Conservation (phyloP, 129 eudicot genomes). For the Chrysanthemum seticuspe region DNA sequence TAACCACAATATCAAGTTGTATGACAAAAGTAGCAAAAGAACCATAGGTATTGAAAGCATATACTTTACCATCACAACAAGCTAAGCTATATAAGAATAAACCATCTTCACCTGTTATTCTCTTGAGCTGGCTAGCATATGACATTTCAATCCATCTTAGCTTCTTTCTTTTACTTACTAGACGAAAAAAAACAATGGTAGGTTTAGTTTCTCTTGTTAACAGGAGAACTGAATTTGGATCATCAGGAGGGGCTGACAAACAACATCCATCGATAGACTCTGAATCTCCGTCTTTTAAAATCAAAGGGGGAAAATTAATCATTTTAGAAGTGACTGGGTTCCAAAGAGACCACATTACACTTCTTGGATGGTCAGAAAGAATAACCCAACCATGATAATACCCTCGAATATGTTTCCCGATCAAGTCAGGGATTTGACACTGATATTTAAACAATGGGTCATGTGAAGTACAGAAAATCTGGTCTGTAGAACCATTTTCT, state of each 20-base stretch:
- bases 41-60: not conserved
- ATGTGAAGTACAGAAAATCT: not conserved
- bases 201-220: too few relatives aligned
- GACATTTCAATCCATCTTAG: conserved; percentile 16
- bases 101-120: not conserved
- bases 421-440: conserved; percentile 4
- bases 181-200: not conserved
- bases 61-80: conserved; percentile 13
- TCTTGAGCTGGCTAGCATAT: conserved; percentile 3
- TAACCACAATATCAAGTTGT: conserved; percentile 5
- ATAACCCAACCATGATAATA: conserved; percentile 5
- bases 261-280: not conserved
- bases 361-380: not conserved
- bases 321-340: not conserved
- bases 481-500: not conserved
- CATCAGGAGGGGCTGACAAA: too few relatives aligned
- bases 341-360: not conserved
- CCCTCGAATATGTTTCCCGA: not conserved
- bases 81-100: not conserved
- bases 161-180: conserved; percentile 7
- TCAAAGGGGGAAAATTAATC: not conserved
- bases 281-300: not conserved
- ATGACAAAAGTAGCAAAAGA: not conserved
- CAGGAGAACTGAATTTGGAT: too few relatives aligned
- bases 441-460: not conserved